Percentiles rank a stretch among this genome's conserved stretches.
Evolutionary conservation across 2,329 filamentous ascomycete genomes (phyloP).

Genomic region (Penicillium sp.): DNA sequence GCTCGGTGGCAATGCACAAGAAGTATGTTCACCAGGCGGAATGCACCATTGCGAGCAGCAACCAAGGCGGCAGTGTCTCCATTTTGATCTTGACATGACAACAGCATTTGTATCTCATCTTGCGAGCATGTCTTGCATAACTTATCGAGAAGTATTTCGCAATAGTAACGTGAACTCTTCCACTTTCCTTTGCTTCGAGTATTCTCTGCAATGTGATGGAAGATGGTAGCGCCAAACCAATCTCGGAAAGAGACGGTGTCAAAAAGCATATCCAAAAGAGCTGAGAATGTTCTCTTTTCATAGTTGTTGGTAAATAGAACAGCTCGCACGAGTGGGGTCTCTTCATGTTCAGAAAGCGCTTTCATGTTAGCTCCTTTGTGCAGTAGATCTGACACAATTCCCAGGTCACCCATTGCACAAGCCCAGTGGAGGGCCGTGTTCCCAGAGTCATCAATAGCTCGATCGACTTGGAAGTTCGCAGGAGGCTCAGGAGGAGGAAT

Average conservation of each 20-base stretch:
- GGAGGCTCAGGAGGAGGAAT: conserved; percentile 72
- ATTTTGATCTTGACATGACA: conserved; percentile 79
- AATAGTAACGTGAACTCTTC: conserved; percentile 86
- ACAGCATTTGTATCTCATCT: conserved; percentile 70
- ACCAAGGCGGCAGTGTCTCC: conserved; percentile 90
- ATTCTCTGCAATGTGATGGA: conserved; percentile 90
- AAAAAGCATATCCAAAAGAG: conserved; percentile 77
- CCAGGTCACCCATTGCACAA: conserved; percentile 92
- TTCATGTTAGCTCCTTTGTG: conserved; percentile 73
- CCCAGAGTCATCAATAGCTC: conserved; percentile 86
- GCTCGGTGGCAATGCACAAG: conserved; percentile 73
- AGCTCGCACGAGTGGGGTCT: conserved; percentile 91
- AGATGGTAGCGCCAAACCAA: conserved; percentile 78
- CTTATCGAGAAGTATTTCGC: conserved; percentile 85
- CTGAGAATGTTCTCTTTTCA: conserved; percentile 87
- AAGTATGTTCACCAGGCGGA: conserved; percentile 67
- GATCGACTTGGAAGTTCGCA: conserved; percentile 80
- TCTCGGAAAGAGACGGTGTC: conserved; percentile 79
- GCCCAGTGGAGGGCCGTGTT: conserved; percentile 97
- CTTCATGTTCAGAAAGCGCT: conserved; percentile 67
- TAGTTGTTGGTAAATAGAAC: conserved; percentile 97
- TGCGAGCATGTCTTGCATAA: conserved; percentile 75
- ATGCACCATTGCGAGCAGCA: conserved; percentile 81
- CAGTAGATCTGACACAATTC: conserved; percentile 84
- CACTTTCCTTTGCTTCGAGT: conserved; percentile 84